Conservation (phyloP, 495 filamentous ascomycete genomes). For the Penicillium angulare region DNA sequence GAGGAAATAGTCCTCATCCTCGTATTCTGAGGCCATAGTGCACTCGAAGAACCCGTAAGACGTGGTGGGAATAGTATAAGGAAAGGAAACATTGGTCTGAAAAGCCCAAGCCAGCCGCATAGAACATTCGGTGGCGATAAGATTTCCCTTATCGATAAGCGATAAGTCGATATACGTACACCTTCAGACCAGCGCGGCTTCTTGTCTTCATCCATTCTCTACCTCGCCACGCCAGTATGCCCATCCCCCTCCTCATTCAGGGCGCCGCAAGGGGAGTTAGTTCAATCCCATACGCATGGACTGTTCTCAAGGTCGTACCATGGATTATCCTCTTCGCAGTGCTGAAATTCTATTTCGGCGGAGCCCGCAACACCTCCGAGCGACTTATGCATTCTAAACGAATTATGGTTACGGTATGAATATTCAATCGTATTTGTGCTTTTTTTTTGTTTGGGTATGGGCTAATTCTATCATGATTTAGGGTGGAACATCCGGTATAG, state of each 20-base stretch:
- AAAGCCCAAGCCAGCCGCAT: constrained; percentile 3
- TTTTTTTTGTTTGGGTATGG: no score
- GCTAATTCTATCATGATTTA: constrained; percentile 24
- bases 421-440: no score
- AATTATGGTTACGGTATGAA: constrained; percentile 87
- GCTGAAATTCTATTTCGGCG: constrained; percentile 76
- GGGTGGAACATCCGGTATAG: constrained; percentile 95
- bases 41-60: no score
- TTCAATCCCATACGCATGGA: constrained; percentile 63
- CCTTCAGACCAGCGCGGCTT: constrained; percentile 14
- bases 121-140: constrained; percentile 15
- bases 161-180: constrained; percentile 17
- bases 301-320: constrained; percentile 56
- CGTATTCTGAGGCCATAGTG: constrained; percentile 19
- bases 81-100: background rate
- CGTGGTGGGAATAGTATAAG: background rate
- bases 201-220: constrained; percentile 4
- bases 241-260: constrained; percentile 68
- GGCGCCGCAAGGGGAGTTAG: constrained; percentile 61
- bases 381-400: constrained; percentile 90
- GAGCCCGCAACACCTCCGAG: constrained; percentile 72
- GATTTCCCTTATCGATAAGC: constrained; percentile 9
- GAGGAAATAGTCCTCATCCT: constrained; percentile 61
- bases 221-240: constrained; percentile 60
- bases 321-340: constrained; percentile 59